Evolutionary conservation across 73 alveolate genomes (phyloP), one percentile per base, ranked within the genome.

Genomic region (Breviolum minutum): DNA sequence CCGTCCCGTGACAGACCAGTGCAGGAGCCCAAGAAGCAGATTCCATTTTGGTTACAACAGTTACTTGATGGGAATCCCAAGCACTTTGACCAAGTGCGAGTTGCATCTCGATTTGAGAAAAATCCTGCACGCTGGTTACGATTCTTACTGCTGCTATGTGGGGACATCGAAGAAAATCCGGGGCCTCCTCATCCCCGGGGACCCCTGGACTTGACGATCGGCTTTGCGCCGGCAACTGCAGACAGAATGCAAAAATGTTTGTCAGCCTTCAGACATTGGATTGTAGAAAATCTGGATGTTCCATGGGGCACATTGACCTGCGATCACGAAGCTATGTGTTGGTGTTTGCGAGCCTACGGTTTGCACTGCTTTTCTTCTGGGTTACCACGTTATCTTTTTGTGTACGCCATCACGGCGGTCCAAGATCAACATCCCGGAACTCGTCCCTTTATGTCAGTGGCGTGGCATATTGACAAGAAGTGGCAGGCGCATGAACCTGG

Each of bases 141-240:
- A 8, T 19, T 63, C 11, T 32, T 87, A 66, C 60, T 87, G 68
- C 48, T 87, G 12, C 40, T 87, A 12, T 83, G 54, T 0, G 95
- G 83, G 8, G 95, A 87, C 69, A 64, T 87, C 12, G 95, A 87
- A 19, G 64, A 66, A 10, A 87, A 87, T 64, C 95, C 95, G 7
- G 95, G 95, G 2, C 95, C 95, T 30, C 70, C 6, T 14, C 40
- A 27, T 14, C 91, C 91, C 11, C 20, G 91, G 11, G 91, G 91
- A 10, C 91, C 68, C 19, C 69, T 82, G 48, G 91, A 82, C 91
- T 10, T 82, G 69, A 4, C n/a, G 32, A 13, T 54, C 71, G 91
- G 91, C 71, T 82, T 82, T 9, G 17, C 82, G 8, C 82, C 32
- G 30, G 82, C 82, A 11, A 71, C 82, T 12, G 82, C 82, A 7